Conservation (phyloP, 495 filamentous ascomycete genomes). For the Aspergillus sclerotiicarbonarius region DNA sequence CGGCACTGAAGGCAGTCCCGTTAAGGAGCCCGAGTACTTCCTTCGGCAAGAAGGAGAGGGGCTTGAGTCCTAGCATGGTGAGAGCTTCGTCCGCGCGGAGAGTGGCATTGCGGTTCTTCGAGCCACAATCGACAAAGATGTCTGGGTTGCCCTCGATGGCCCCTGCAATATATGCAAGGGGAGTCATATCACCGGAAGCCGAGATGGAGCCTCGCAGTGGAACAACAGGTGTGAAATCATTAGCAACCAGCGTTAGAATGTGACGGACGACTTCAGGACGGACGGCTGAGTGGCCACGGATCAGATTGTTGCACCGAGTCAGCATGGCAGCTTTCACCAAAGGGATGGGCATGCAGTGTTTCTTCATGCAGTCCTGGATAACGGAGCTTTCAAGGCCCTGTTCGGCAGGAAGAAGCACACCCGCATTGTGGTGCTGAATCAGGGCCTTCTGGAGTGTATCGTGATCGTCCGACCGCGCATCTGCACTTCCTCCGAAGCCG, state of each 20-base stretch:
- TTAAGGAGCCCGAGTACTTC: slow-evolving; percentile 66
- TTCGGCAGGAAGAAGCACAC: slow-evolving; percentile 42
- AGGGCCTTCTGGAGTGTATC: slow-evolving; percentile 52
- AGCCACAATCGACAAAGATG: slow-evolving; percentile 17
- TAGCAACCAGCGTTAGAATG: slow-evolving; percentile 44
- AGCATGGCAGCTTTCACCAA: slow-evolving; percentile 58
- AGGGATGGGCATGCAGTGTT: slow-evolving; percentile 43
- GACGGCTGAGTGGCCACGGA: slow-evolving; percentile 59
- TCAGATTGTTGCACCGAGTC: slow-evolving; percentile 53
- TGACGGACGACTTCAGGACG: slow-evolving; percentile 46
- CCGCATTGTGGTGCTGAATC: slow-evolving; percentile 55
- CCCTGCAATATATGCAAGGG: slow-evolving; percentile 60
- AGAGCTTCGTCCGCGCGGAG: slow-evolving; percentile 22
- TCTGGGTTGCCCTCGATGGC: slow-evolving; percentile 56
- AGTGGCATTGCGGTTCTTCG: neutral
- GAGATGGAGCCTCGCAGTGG: slow-evolving; percentile 62
- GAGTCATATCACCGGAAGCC: slow-evolving; percentile 60
- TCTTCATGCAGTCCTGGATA: slow-evolving; percentile 7
- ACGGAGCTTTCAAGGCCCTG: slow-evolving; percentile 6
- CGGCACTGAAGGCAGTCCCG: slow-evolving; percentile 59
- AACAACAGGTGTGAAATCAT: slow-evolving; percentile 51
- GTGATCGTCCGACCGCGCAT: slow-evolving; percentile 45
- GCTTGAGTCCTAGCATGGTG: slow-evolving; percentile 6
- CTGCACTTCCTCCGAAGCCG: slow-evolving; percentile 68
- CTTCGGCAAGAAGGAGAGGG: slow-evolving; percentile 28